A percentile compares a stretch with the other conserved stretches of the same genome.
Evolutionary conservation across 352 stramenopile genomes (phyloP).

Genomic region (Pythium aquatile): DNA sequence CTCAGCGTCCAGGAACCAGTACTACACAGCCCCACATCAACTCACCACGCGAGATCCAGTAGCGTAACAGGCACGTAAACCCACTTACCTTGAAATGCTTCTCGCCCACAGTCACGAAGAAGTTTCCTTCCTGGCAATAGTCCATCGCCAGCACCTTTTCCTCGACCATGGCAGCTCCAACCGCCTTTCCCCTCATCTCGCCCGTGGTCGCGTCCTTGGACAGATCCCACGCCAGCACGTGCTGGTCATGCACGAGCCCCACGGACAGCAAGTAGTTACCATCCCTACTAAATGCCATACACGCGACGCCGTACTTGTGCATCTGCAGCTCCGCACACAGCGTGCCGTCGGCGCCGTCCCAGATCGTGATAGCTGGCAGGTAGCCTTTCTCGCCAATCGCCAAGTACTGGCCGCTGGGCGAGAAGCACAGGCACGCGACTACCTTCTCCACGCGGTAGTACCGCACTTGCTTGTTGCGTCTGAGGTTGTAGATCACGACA

Average conservation of each 20-base stretch:
- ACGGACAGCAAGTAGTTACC: conserved; percentile 59
- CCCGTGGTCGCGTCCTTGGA: conserved; percentile 15
- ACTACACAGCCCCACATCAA: conserved; percentile 33
- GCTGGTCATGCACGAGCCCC: conserved; percentile 81
- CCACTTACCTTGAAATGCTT: conserved; percentile 67
- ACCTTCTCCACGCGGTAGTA: conserved; percentile 88
- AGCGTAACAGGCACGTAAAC: neutral
- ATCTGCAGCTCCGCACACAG: conserved; percentile 80
- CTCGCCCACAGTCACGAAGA: conserved; percentile 82
- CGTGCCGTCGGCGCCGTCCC: conserved; percentile 71
- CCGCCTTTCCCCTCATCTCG: conserved; percentile 32
- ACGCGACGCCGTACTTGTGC: conserved; percentile 82
- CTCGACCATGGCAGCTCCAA: conserved; percentile 50
- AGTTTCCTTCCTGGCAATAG: conserved; percentile 66
- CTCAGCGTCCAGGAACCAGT: conserved; percentile 66
- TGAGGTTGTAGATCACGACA: conserved; percentile 89
- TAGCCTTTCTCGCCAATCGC: conserved; percentile 89
- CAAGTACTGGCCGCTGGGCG: conserved; percentile 76
- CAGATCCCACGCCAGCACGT: conserved; percentile 77
- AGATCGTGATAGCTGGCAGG: conserved; percentile 83
- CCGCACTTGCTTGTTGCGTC: conserved; percentile 81
- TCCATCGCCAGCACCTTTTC: conserved; percentile 76
- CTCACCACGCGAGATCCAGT: neutral
- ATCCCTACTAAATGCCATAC: conserved; percentile 76
- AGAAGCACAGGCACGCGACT: conserved; percentile 84